phyloP scores from a whole-genome alignment of 73 alveolate genomes.

The Tetrahymena malaccensis region DNA sequence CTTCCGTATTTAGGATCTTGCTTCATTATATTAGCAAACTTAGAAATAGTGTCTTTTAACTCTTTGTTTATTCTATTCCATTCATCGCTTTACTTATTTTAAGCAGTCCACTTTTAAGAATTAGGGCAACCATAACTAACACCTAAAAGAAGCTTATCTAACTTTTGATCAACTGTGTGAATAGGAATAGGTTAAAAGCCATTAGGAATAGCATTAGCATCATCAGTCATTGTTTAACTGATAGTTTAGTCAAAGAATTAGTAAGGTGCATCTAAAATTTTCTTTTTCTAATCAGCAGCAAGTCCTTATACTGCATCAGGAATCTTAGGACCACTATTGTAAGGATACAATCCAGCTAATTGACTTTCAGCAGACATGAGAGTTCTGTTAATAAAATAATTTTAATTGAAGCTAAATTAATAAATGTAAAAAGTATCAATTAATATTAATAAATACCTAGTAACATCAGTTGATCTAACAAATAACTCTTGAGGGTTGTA shows the following conservation, averaged over 20 bases:
- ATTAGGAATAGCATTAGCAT: not conserved
- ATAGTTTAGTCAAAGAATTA: not conserved
- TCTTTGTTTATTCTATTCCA: not conserved
- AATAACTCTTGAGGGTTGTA: not conserved
- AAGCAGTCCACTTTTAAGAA: not conserved
- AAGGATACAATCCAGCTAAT: constrained; percentile 14
- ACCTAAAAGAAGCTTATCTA: constrained; percentile 12
- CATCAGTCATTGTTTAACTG: not conserved
- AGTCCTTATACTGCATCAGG: not conserved
- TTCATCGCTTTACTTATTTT: not conserved
- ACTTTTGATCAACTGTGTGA: not conserved
- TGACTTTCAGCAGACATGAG: constrained; percentile 35
- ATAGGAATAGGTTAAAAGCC: not conserved
- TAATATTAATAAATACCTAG: not conserved
- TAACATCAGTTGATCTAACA: constrained; percentile 22
- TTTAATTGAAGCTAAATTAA: not conserved
- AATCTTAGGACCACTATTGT: not conserved
- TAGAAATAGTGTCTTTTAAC: not conserved
- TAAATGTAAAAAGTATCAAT: too few relatives aligned
- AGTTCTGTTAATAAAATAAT: not conserved
- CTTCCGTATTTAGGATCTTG: too few relatives aligned
- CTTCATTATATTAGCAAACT: constrained; percentile 4
- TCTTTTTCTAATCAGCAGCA: not conserved
- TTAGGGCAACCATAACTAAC: not conserved
- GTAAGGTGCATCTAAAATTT: not conserved